These are phyloP conservation scores for Podospora australis DNA, from an alignment of 495 filamentous ascomycete species.

Conservation along the genomic window DNA sequence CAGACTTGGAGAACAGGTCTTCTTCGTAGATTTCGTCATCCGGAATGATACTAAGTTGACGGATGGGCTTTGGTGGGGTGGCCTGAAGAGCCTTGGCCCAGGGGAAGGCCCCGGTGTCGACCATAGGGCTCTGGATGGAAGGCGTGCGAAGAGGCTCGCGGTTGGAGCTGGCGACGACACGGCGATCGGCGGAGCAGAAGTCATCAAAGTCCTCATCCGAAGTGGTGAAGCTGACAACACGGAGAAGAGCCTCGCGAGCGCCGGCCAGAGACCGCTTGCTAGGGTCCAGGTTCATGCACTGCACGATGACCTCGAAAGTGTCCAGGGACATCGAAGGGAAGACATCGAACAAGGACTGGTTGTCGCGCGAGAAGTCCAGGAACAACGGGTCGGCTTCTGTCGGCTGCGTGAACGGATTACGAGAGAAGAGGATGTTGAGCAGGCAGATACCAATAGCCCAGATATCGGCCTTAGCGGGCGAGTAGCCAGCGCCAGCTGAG, in stretches of 20 bases:
- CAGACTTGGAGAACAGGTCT: conserved; percentile 80
- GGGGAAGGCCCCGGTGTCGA: conserved; percentile 78
- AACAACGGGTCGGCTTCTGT: conserved; percentile 83
- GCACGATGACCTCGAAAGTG: conserved; percentile 83
- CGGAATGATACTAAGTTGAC: conserved; percentile 81
- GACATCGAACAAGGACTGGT: conserved; percentile 93
- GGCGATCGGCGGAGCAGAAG: conserved; percentile 78
- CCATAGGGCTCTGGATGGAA: conserved; percentile 80
- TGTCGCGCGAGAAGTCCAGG: conserved; percentile 83
- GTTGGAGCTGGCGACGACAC: conserved; percentile 71
- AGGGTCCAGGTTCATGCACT: conserved; percentile 85
- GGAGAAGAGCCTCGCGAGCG: conserved; percentile 67
- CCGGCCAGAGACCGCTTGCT: conserved; percentile 74
- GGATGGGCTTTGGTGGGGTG: conserved; percentile 62
- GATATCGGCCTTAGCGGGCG: conserved; percentile 86
- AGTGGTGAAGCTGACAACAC: conserved; percentile 86
- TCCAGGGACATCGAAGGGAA: conserved; percentile 98
- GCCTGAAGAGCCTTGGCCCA: conserved; percentile 90
- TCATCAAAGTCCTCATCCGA: conserved; percentile 80
- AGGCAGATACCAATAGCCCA: conserved; percentile 96
- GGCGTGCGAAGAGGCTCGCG: conserved; percentile 94
- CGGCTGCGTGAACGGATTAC: conserved; percentile 88
- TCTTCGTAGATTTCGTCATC: conserved; percentile 73
- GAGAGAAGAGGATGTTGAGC: conserved; percentile 89
- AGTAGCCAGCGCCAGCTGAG: conserved; percentile 76